Evolutionary conservation across 306 rosid genomes (phyloP), one percentile per base, ranked within the genome.

Genomic region (Sophora flavescens): DNA sequence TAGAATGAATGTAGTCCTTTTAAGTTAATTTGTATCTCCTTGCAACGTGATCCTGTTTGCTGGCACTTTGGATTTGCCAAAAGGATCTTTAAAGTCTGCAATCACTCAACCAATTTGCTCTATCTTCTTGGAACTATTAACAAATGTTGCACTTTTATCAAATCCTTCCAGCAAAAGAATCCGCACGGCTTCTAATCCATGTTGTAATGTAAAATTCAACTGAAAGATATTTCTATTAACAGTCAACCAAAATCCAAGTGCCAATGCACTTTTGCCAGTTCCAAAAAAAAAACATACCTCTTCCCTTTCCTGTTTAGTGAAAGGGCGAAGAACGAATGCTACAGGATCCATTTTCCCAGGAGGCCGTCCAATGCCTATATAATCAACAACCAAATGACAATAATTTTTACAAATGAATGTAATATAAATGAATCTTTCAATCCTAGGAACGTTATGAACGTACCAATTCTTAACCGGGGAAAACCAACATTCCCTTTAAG

Each of bases 401-500:
- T 41, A 41, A 48, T 36, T 61, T 28, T 52, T 26, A 41, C 44
- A 42, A 75, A 63, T 60, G 35, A 77, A 47, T 50, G 60, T 3
- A 33, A 36, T 8, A 48, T 45, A 67, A 57, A 76, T 69, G 63
- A n/a, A 17, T 17, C 8, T 71, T 22, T 64, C 36, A 79, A 50
- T 66, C 59, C 17, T 7, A 63, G 53, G 52, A 15, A 70, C 59
- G 3, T 80, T 5, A 71, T 39, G 59, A 4, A 75, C 67, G 3
- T 88, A 89, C 99, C 97, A 8, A 92, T 87, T 83, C 93, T 86
- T 79, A 90, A 77, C 52, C 99, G 97, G 52, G 97, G 93, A 80
- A 92, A 92, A 76, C 84, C 91, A 54, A 68, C 75, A 72, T 83
- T 88, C 75, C 93, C 97, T 86, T 92, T 88, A 48, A 95, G 89